Evolutionary conservation across 345 rosid species (phyloP).

Genomic region (Gossypium thurberi): DNA sequence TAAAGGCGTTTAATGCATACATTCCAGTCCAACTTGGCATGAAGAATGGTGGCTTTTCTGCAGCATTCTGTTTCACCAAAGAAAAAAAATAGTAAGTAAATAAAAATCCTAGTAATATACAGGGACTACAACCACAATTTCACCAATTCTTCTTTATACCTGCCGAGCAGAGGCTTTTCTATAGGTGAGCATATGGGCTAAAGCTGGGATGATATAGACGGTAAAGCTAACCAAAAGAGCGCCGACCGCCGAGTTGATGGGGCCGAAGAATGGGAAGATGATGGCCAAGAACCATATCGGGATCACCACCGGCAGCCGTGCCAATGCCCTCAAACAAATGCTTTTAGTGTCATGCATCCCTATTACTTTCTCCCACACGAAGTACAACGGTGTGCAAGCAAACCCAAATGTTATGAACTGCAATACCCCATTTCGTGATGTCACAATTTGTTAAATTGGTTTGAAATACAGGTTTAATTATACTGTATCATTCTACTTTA

Average conservation of each 20-base stretch:
- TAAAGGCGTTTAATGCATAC: slow-evolving; percentile 63
- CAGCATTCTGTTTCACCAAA: slow-evolving; percentile 62
- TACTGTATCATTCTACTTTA: no score
- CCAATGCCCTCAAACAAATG: slow-evolving; percentile 82
- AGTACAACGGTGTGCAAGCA: slow-evolving; percentile 96
- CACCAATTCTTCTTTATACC: slow-evolving; percentile 40
- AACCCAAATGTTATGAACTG: slow-evolving; percentile 99
- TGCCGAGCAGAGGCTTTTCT: slow-evolving; percentile 86
- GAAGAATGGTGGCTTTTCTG: slow-evolving; percentile 84
- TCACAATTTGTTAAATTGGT: no score
- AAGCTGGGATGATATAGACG: slow-evolving; percentile 82
- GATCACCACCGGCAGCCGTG: slow-evolving; percentile 84
- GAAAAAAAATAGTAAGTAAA: not conserved
- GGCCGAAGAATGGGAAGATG: slow-evolving; percentile 97
- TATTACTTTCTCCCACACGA: slow-evolving; percentile 98
- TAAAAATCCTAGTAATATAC: no score
- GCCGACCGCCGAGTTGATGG: slow-evolving; percentile 93
- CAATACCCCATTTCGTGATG: not conserved
- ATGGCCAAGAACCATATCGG: slow-evolving; percentile 99
- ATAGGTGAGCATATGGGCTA: slow-evolving; percentile 99
- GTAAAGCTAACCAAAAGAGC: slow-evolving; percentile 99
- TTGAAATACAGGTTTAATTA: no score
- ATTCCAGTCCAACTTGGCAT: slow-evolving; percentile 89
- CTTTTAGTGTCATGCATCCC: slow-evolving; percentile 97
- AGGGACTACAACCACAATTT: no score